Evolutionary conservation across 176 grass and related monocot species (phyloP).

Genomic region (Tillandsia leiboldiana): DNA sequence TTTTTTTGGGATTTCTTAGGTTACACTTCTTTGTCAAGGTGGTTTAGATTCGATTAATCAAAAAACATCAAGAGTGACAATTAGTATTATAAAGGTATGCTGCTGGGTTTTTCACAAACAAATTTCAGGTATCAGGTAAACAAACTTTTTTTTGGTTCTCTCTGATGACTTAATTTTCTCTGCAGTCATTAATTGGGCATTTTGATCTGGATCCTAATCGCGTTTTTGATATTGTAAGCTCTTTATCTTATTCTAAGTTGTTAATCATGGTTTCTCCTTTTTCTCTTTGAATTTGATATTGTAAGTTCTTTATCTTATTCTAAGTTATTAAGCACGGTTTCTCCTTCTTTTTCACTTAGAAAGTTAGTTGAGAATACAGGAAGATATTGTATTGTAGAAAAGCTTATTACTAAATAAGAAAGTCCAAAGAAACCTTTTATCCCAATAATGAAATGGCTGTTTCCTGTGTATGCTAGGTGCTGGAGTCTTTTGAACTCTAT

Average conservation of each 20-base stretch:
- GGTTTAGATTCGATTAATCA: conserved; percentile 53
- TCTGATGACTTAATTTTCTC: conserved; percentile 1
- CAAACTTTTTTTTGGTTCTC: not conserved
- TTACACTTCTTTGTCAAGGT: conserved; percentile 91
- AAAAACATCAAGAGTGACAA: conserved; percentile 56
- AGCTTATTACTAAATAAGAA: not conserved
- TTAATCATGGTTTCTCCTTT: too few relatives aligned
- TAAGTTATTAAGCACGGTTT: not conserved
- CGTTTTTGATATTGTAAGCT: conserved; percentile 98
- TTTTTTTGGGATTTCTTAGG: conserved; percentile 40
- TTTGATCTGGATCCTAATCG: conserved; percentile 98
- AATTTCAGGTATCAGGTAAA: not conserved
- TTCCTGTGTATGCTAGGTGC: conserved; percentile 34
- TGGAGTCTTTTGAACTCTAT: conserved; percentile 95
- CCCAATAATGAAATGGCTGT: not conserved
- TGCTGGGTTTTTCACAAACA: not conserved
- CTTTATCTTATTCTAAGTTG: conserved; percentile 8
- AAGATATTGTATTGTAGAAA: not conserved
- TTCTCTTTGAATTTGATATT: conserved; percentile 51
- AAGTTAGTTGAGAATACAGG: not conserved
- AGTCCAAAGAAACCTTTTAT: not conserved
- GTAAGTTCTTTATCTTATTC: conserved; percentile 46
- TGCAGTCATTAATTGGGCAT: conserved; percentile 96
- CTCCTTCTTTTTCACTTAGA: not conserved
- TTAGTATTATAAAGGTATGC: conserved; percentile 92